These are phyloP conservation scores for Omphalotus olearius DNA, from an alignment of 1,284 basidiomycete genomes.

Conservation along the genomic window DNA sequence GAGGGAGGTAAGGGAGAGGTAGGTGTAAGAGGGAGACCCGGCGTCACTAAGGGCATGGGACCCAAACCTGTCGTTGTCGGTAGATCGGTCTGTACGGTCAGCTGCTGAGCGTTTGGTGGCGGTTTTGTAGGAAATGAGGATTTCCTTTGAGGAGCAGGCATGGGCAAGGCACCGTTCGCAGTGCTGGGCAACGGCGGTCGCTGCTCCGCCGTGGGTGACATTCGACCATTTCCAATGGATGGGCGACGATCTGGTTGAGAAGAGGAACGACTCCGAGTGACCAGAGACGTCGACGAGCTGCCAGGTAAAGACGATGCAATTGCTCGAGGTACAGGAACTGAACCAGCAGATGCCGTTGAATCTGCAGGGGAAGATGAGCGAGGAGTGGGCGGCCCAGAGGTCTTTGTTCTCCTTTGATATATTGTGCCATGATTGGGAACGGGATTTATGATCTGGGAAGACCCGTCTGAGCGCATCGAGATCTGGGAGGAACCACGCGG, in stretches of 20 bases:
- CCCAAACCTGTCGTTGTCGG: slow-evolving; percentile 24
- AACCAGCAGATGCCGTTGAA: slow-evolving; percentile 46
- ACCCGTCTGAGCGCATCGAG: slow-evolving; percentile 39
- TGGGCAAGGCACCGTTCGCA: slow-evolving; percentile 28
- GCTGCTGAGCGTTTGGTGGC: slow-evolving; percentile 33
- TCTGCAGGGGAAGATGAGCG: slow-evolving; percentile 57
- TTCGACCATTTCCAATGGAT: slow-evolving; percentile 43
- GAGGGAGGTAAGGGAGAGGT: slow-evolving; percentile 68
- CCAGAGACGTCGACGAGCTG: slow-evolving; percentile 22
- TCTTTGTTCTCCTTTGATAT: slow-evolving; percentile 61
- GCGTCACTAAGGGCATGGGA: slow-evolving; percentile 12
- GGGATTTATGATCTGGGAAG: slow-evolving; percentile 48
- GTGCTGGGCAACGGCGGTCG: slow-evolving; percentile 47
- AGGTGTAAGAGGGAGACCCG: slow-evolving; percentile 60
- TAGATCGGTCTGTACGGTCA: slow-evolving; percentile 51
- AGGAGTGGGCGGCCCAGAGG: slow-evolving; percentile 54
- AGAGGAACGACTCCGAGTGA: slow-evolving; percentile 55
- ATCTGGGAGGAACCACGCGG: slow-evolving; percentile 50
- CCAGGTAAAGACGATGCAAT: slow-evolving; percentile 40
- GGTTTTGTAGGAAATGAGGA: slow-evolving; percentile 56
- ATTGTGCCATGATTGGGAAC: slow-evolving; percentile 64
- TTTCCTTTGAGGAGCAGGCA: slow-evolving; percentile 40
- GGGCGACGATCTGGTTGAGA: slow-evolving; percentile 69
- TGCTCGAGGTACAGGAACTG: slow-evolving; percentile 32
- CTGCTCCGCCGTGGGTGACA: slow-evolving; percentile 40